These are phyloP conservation scores for Lentinus polychrous DNA, from an alignment of 1,284 basidiomycete genomes.

Conservation along the genomic window DNA sequence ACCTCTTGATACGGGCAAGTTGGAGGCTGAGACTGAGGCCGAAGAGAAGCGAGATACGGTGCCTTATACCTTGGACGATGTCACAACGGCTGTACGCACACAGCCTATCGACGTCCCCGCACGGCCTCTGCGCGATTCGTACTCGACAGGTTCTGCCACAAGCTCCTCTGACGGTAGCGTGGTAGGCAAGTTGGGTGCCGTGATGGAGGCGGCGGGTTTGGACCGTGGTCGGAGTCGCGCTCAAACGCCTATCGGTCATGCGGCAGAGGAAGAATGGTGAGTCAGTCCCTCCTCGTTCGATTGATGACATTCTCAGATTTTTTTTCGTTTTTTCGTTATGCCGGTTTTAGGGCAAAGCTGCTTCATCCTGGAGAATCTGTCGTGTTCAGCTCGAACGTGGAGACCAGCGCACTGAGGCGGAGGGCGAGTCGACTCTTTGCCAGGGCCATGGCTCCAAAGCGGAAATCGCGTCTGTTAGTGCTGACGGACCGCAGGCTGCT, in stretches of 20 bases:
- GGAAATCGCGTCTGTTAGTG: conserved; percentile 50
- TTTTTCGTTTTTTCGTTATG: not conserved
- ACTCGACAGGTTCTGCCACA: conserved; percentile 30
- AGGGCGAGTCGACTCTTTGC: conserved; percentile 55
- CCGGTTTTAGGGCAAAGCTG: conserved; percentile 32
- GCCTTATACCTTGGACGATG: conserved; percentile 35
- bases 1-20: conserved; percentile 3
- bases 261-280: conserved; percentile 37
- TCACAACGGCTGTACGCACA: conserved; percentile 26
- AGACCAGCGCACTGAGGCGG: conserved; percentile 45
- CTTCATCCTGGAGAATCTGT: conserved; percentile 41
- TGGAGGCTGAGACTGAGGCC: conserved; percentile 22
- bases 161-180: conserved; percentile 48
- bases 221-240: conserved; percentile 47
- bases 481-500: conserved; percentile 52
- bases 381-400: conserved; percentile 45
- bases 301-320: not conserved
- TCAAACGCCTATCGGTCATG: conserved; percentile 50
- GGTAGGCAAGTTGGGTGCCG: conserved; percentile 30
- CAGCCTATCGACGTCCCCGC: conserved; percentile 27
- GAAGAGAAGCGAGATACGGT: conserved; percentile 16
- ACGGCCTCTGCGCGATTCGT: conserved; percentile 21
- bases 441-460: conserved; percentile 41
- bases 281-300: conserved; percentile 15
- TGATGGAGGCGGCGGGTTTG: conserved; percentile 27